These are phyloP conservation scores for Kokia cookei DNA, from an alignment of 441 rosid species.

Conservation along the genomic window DNA sequence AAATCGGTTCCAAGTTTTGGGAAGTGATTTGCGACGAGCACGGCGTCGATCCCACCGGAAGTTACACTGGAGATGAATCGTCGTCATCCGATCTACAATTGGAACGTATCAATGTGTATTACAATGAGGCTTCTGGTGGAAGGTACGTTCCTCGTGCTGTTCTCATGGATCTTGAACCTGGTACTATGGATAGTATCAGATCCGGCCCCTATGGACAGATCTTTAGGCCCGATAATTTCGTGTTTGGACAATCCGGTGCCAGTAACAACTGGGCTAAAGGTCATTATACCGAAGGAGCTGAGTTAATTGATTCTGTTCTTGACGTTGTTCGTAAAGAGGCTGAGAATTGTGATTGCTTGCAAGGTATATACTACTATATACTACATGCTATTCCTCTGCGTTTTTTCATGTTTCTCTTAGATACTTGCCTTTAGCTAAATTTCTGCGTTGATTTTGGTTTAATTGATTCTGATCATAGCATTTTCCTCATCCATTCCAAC, in stretches of 20 bases:
- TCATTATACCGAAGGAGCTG: slow-evolving; percentile 91
- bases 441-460: background rate
- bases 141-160: slow-evolving; percentile 67
- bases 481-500: background rate
- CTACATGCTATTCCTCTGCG: background rate
- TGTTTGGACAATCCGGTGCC: slow-evolving; percentile 54
- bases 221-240: slow-evolving; percentile 42
- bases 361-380: slow-evolving; percentile 35
- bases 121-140: slow-evolving; percentile 65
- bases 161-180: slow-evolving; percentile 78
- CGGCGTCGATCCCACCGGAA: slow-evolving; percentile 35
- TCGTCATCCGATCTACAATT: slow-evolving; percentile 37
- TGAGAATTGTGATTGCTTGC: slow-evolving; percentile 91
- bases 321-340: slow-evolving; percentile 93
- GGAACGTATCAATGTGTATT: slow-evolving; percentile 63
- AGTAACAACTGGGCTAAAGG: slow-evolving; percentile 86
- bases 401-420: background rate
- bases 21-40: slow-evolving; percentile 93
- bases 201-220: slow-evolving; percentile 58
- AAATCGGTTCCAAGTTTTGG: slow-evolving; percentile 95
- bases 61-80: slow-evolving; percentile 29
- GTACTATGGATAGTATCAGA: slow-evolving; percentile 74
- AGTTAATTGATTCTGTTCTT: slow-evolving; percentile 91
- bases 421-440: background rate
- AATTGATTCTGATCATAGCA: background rate